Evolutionary conservation across 768 basidiomycete species (phyloP).

Genomic region (Suillus americanus): DNA sequence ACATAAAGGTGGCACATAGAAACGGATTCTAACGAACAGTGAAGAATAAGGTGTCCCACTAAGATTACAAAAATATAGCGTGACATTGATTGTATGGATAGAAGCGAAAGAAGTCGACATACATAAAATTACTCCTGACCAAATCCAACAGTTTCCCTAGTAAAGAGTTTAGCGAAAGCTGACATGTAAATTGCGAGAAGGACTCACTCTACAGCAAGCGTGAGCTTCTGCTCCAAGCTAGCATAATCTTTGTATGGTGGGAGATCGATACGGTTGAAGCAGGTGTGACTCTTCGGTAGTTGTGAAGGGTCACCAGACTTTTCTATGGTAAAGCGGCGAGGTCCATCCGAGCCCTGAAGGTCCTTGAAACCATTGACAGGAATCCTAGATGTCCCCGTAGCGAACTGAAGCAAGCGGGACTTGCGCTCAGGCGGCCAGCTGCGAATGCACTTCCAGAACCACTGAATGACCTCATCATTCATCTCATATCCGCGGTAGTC

Average conservation of each 20-base stretch:
- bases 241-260: constrained; percentile 98
- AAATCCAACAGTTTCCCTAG: constrained; percentile 90
- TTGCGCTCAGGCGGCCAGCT: constrained; percentile 99
- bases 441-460: constrained; percentile 99
- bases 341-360: constrained; percentile 96
- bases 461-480: constrained; percentile 95
- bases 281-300: constrained; percentile 93
- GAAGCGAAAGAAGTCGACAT: background rate
- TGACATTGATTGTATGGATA: constrained; percentile 15
- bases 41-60: constrained; percentile 20
- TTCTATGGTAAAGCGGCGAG: constrained; percentile 96
- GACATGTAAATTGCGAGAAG: constrained; percentile 8
- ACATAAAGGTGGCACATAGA: background rate
- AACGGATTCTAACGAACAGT: constrained; percentile 1
- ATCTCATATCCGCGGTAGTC: constrained; percentile 97
- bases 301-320: constrained; percentile 97
- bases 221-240: constrained; percentile 91
- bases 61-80: constrained; percentile 32
- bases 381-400: constrained; percentile 94
- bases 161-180: constrained; percentile 17
- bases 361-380: constrained; percentile 99
- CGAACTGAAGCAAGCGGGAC: constrained; percentile 93
- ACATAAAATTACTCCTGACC: constrained; percentile 73
- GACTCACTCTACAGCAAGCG: constrained; percentile 89
- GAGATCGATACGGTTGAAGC: constrained; percentile 95